Base-by-base conservation (phyloP, 2,329 filamentous ascomycete species). In the Claviceps quebecensis region DNA sequence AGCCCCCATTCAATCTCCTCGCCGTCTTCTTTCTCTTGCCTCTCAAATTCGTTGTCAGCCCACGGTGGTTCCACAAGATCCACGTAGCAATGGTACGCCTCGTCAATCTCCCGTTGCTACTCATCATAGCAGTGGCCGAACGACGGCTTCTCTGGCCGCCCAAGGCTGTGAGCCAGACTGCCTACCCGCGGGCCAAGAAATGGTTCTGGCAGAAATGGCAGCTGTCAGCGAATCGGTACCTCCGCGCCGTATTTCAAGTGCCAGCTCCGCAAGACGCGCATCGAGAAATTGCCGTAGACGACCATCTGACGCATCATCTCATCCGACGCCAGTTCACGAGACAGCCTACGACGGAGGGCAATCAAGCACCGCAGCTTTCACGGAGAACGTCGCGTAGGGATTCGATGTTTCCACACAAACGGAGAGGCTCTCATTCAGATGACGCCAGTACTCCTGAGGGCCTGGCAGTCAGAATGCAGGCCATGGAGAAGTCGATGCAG, bases 1-100 rank as follows among this genome's bases (percentile, higher is more conserved):
- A 84, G 44, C 86, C 87, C 0, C 87, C 87, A 0, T 88, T 93
- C 68, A 94, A 94, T 61, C 79, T 94, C 54, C 67, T 90, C 19
- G 87, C 87, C 22, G 73, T 93, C 29, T 69, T 87, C 53, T 63
- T 89, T 29, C 73, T 93, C 16, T 73, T 91, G 2, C 87, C 87
- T 0, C 74, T 93, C 54, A 89, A 88, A 59, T 86, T 86, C 59
- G 59, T 86, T n/a, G 72, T 88, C 38, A 81, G 80, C n/a, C 80
- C 85, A 0, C 81, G 87, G 45, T 91, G 86, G 86, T 93, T 93
- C 63, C 87, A 94, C 71, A 93, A 91, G 67, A 85, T 91, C 60
- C 89, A 94, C 62, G 86, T 94, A 52, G 79, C 81, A 53, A 78
- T 79, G 9, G 83, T 93, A 22, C 81, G 86, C 39, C 69, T 81